A percentile compares a stretch with the other conserved stretches of the same genome.
Conservation (phyloP, 805 yeast species). For the Wickerhamomyces sydowiorum region DNA sequence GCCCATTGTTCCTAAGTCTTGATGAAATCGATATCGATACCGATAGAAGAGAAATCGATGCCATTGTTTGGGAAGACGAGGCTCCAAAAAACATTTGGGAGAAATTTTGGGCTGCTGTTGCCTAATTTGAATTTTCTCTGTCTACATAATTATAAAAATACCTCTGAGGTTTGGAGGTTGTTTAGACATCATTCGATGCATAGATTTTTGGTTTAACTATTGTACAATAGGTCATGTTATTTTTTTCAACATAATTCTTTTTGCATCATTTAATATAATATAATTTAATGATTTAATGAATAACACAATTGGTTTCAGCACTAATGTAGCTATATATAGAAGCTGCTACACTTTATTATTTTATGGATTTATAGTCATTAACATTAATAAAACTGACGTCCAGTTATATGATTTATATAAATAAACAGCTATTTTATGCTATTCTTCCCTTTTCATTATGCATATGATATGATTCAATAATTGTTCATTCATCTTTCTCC, state of each 20-base stretch:
- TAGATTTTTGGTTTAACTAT: too few species aligned
- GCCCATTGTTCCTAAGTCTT: conserved; percentile 37
- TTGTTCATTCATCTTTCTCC: neutral
- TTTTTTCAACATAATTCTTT: neutral
- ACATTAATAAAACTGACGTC: neutral
- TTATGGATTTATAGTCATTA: neutral
- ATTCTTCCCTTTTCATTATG: neutral
- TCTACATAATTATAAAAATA: neutral
- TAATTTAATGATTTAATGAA: too few species aligned
- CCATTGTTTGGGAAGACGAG: conserved; percentile 46
- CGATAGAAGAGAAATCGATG: conserved; percentile 57
- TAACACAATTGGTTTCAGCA: too few species aligned
- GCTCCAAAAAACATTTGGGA: conserved; percentile 47
- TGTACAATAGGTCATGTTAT: neutral
- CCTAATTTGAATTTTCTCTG: neutral
- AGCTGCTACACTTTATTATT: neutral
- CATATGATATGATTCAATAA: neutral
- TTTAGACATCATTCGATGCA: too few species aligned
- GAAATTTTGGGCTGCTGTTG: conserved; percentile 40
- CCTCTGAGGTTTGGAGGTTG: neutral
- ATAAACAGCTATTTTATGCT: neutral
- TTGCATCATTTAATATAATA: too few species aligned
- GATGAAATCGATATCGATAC: conserved; percentile 61
- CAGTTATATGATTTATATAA: too few species aligned
- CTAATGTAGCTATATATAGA: too few species aligned